Evolutionary conservation across 257 asterid species (phyloP).

Genomic region (Phtheirospermum japonicum): DNA sequence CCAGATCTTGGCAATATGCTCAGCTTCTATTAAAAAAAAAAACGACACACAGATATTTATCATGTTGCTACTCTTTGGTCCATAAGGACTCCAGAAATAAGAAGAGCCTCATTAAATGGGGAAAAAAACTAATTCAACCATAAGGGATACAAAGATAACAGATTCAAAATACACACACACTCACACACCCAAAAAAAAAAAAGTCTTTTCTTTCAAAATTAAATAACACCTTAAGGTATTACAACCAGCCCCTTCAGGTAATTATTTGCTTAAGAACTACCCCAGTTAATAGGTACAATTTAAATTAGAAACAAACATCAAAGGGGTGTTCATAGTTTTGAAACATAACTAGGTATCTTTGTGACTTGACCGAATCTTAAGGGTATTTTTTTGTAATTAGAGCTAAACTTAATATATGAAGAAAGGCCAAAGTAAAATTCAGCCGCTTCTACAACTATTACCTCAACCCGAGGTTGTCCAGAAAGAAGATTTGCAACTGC

Average conservation of each 20-base stretch:
- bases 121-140: slow-evolving; percentile 13
- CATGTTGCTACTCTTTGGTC: slow-evolving; percentile 17
- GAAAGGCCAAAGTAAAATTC: slow-evolving; percentile 15
- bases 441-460: slow-evolving; percentile 28
- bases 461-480: slow-evolving; percentile 99
- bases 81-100: slow-evolving; percentile 7
- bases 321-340: neutral
- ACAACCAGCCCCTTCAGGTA: neutral
- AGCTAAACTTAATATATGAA: neutral
- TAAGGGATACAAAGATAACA: slow-evolving; percentile 9
- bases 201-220: too few relatives aligned
- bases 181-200: too few relatives aligned
- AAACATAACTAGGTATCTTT: neutral
- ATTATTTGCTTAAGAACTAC: neutral
- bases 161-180: neutral
- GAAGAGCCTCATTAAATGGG: slow-evolving; percentile 7
- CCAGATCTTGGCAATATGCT: slow-evolving; percentile 99
- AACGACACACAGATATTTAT: slow-evolving; percentile 14
- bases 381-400: too few relatives aligned
- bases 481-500: slow-evolving; percentile 97
- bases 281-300: neutral
- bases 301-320: neutral
- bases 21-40: slow-evolving; percentile 57
- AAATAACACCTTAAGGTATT: too few relatives aligned
- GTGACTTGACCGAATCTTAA: neutral